Evolutionary conservation across 257 asterid genomes (phyloP), one percentile per base, ranked within the genome.

Genomic region (Scutellaria barbata): DNA sequence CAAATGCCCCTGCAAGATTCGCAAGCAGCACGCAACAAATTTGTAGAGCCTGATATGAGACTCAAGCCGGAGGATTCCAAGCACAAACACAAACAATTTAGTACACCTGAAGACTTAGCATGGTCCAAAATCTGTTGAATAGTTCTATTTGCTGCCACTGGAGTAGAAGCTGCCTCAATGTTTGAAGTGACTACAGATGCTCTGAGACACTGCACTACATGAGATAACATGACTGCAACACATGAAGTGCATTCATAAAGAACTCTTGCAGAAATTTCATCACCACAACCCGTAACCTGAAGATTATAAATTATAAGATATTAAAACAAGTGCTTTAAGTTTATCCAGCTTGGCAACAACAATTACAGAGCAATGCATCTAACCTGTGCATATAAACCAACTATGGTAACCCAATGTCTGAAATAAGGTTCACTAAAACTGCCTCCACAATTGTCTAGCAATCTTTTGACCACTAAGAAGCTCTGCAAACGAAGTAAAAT

Each of bases 1-100:
- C 96, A 89, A 79, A 82, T 81, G 50, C 88, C 95, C 80, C 90
- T 79, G 84, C 96, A 95, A 68, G 92, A 92, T 85, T 95, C 99
- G 79, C 90, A 92, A 54, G 96, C 96, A 84, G 96, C 96, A 80
- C 95, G 89, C 82, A 89, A 69, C 81, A 90, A 81, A 84, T 77
- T 82, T 69, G 96, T 88, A 54, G 99, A 90, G 68, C 96, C 98
- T 77, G 97, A 87, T 81, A 87, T 85, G 79, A 87, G 88, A 81
- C 90, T 90, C 72, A 83, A 73, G 69, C 99, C 99, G 61, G 92
- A 95, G 52, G 96, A 83, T 77, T 87, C 96, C 86, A 95, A 79
- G 90, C 96, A 86, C 80, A 81, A 75, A 78, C 87, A 88, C 81
- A 95, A 75, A 71, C 73, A 76, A 74, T 85, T 88, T 65, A 85